Evolutionary conservation across 1,284 basidiomycete genomes (phyloP).

Genomic region (Papiliotrema laurentii): DNA sequence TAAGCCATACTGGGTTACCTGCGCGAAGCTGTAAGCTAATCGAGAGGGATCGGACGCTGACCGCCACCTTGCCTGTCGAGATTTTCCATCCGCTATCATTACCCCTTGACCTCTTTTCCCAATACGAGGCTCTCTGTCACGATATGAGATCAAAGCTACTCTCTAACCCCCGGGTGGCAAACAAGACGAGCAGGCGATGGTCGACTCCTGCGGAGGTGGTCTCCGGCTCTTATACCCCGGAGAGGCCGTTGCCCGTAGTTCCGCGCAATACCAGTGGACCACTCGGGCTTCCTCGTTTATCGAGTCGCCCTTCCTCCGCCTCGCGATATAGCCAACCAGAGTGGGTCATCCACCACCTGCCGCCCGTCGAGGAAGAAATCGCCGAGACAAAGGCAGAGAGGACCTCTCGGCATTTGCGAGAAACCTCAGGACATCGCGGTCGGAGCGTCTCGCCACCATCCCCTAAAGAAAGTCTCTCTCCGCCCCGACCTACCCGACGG

Average conservation of each 20-base stretch:
- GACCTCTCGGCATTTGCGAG: slow-evolving; percentile 8
- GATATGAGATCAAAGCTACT: too few relatives aligned
- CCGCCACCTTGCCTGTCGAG: not conserved
- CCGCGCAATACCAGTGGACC: too few relatives aligned
- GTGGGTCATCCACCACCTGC: slow-evolving; percentile 1
- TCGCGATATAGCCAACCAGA: slow-evolving; percentile 5
- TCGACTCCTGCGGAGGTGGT: not conserved
- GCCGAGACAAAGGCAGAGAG: slow-evolving; percentile 4
- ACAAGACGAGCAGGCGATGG: too few relatives aligned
- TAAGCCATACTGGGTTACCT: not conserved
- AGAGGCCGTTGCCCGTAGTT: too few relatives aligned
- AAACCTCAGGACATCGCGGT: slow-evolving; percentile 6
- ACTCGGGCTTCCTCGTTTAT: too few relatives aligned
- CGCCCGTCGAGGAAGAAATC: not conserved
- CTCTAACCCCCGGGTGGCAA: too few relatives aligned
- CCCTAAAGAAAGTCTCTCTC: not conserved
- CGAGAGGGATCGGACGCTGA: not conserved
- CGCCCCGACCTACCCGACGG: not conserved
- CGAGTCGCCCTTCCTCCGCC: not conserved
- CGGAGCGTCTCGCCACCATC: slow-evolving; percentile 6
- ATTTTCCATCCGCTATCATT: slow-evolving; percentile 5
- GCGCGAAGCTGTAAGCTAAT: not conserved
- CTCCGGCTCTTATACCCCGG: not conserved
- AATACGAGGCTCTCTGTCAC: not conserved
- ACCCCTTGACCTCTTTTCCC: slow-evolving; percentile 3